These are phyloP conservation scores for Penicillium aurantiogriseum DNA, from an alignment of 2,329 filamentous ascomycete species.

Conservation along the genomic window DNA sequence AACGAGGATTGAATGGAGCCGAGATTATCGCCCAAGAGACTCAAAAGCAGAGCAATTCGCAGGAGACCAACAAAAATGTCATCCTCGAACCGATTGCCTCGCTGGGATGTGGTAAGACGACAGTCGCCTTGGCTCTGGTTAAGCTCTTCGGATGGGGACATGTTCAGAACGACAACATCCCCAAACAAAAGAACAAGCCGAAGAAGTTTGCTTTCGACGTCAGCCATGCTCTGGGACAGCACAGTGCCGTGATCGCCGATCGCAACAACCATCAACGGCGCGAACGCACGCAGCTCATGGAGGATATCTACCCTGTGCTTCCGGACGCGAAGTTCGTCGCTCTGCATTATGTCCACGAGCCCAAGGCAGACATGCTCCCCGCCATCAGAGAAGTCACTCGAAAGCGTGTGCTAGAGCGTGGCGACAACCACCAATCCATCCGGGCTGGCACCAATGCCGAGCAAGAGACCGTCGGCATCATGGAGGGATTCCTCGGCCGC, in stretches of 20 bases:
- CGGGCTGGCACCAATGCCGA: slow-evolving; percentile 72
- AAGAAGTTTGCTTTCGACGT: slow-evolving; percentile 73
- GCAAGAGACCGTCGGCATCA: slow-evolving; percentile 78
- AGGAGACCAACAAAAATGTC: slow-evolving; percentile 63
- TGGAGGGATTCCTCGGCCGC: slow-evolving; percentile 87
- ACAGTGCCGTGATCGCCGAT: slow-evolving; percentile 80
- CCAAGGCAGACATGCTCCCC: slow-evolving; percentile 59
- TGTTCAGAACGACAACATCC: slow-evolving; percentile 95
- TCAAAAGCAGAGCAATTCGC: slow-evolving; percentile 45
- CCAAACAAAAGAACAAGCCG: slow-evolving; percentile 70
- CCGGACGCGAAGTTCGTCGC: slow-evolving; percentile 72
- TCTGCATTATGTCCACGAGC: slow-evolving; percentile 81
- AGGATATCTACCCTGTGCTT: slow-evolving; percentile 66
- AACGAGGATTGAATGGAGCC: slow-evolving; percentile 79
- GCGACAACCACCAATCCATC: slow-evolving; percentile 97
- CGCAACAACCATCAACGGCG: slow-evolving; percentile 89
- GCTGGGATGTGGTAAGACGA: slow-evolving; percentile 96
- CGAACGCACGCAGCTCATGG: slow-evolving; percentile 83
- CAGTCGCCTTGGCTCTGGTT: slow-evolving; percentile 74
- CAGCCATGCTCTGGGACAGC: slow-evolving; percentile 60
- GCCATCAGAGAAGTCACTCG: slow-evolving; percentile 72
- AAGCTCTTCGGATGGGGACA: slow-evolving; percentile 90
- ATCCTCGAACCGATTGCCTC: slow-evolving; percentile 89
- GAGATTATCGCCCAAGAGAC: slow-evolving; percentile 77
- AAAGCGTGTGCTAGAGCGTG: slow-evolving; percentile 75